phyloP scores from a whole-genome alignment of 345 rosid species.

The Citropsis articulata region DNA sequence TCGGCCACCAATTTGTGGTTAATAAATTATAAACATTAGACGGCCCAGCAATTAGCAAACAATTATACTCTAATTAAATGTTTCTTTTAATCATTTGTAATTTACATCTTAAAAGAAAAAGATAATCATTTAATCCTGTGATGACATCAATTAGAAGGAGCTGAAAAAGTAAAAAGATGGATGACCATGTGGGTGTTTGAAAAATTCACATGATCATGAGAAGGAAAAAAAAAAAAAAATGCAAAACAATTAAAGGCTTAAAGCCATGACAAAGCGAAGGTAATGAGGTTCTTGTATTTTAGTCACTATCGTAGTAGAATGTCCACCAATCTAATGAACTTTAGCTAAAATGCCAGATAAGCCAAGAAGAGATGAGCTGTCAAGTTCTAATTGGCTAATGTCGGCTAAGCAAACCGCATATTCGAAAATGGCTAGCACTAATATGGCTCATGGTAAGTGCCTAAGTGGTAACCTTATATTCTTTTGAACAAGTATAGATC shows the following conservation, averaged over 20 bases:
- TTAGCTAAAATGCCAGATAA: conserved; percentile 21
- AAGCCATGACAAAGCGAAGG: conserved; percentile 16
- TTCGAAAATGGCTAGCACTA: conserved; percentile 50
- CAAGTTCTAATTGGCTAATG: conserved; percentile 31
- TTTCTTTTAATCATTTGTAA: not conserved
- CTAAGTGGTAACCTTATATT: conserved; percentile 15
- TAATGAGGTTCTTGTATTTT: conserved; percentile 11
- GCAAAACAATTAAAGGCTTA: not conserved
- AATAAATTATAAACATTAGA: not conserved
- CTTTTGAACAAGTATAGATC: conserved; percentile 34
- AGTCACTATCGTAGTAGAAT: conserved; percentile 29
- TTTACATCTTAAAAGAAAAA: no score
- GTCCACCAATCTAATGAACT: conserved; percentile 15
- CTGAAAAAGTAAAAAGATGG: conserved; percentile 19
- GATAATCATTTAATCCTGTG: not conserved
- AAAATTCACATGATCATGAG: conserved; percentile 36
- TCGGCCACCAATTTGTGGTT: not conserved
- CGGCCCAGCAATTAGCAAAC: not conserved
- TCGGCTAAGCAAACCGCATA: conserved; percentile 11
- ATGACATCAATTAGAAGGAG: not conserved
- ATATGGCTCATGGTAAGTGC: conserved; percentile 12
- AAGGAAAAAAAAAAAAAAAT: not conserved
- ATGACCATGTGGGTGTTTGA: conserved; percentile 27
- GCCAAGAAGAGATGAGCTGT: conserved; percentile 34
- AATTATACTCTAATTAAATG: not conserved